Conservation (phyloP, 2,329 filamentous ascomycete genomes). For the Blastomyces percursus region DNA sequence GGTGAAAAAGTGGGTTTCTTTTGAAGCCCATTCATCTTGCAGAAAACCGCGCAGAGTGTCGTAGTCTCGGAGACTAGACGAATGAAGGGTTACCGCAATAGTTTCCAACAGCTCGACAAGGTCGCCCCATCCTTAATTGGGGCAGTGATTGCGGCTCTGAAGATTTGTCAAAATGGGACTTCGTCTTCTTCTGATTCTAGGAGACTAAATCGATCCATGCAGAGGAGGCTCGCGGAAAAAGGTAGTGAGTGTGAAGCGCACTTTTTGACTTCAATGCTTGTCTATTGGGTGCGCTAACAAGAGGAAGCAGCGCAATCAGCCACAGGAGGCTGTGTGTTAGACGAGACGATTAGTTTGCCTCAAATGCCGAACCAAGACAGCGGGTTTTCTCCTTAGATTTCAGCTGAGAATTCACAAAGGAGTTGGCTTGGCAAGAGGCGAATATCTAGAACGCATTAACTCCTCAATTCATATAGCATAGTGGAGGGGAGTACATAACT, state of each 20-base stretch:
- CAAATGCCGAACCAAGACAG: too few species aligned
- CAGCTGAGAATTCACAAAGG: too few species aligned
- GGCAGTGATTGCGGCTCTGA: not conserved
- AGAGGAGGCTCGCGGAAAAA: conserved; percentile 6
- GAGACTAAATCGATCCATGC: conserved; percentile 10
- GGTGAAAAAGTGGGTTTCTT: conserved; percentile 7
- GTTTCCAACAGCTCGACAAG: conserved; percentile 9
- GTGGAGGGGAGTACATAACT: too few species aligned
- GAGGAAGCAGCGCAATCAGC: not conserved
- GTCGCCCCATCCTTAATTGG: not conserved
- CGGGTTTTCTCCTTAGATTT: too few species aligned
- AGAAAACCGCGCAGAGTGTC: conserved; percentile 8
- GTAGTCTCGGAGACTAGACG: conserved; percentile 3
- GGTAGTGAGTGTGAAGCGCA: conserved; percentile 6
- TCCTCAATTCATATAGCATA: too few species aligned
- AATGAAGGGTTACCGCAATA: conserved; percentile 6
- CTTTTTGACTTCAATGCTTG: not conserved
- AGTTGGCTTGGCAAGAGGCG: too few species aligned
- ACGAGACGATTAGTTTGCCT: too few species aligned
- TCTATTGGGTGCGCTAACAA: not conserved
- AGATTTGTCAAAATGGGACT: conserved; percentile 9
- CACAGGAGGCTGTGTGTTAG: too few species aligned
- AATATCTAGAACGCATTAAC: too few species aligned
- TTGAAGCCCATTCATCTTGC: conserved; percentile 2
- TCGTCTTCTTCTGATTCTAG: conserved; percentile 7